Percentiles rank a stretch among this genome's conserved stretches.
These are phyloP conservation scores for Piper betle DNA, from an alignment of 164 flowering plant species.

Conservation along the genomic window DNA sequence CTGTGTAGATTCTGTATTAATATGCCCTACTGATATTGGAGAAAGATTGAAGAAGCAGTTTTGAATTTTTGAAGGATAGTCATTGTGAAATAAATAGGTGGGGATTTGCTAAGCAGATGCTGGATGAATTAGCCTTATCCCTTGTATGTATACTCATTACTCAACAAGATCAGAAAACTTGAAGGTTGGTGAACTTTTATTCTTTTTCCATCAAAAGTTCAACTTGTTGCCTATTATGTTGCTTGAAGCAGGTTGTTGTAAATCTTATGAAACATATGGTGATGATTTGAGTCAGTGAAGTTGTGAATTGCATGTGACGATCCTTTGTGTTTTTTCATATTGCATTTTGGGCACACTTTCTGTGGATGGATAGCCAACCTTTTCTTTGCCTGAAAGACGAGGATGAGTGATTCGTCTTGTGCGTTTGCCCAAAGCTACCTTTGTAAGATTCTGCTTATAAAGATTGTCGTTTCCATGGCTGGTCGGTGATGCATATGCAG, in stretches of 20 bases:
- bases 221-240: background rate
- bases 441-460: too few relatives aligned
- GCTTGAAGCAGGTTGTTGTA: background rate
- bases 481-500: too few relatives aligned
- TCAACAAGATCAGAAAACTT: background rate
- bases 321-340: too few relatives aligned
- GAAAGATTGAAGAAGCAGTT: constrained; percentile 10
- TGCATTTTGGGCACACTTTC: too few relatives aligned
- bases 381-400: too few relatives aligned
- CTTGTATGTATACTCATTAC: background rate
- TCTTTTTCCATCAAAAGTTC: background rate
- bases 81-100: background rate
- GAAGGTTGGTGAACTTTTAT: background rate
- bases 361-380: too few relatives aligned
- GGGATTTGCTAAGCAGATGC: background rate
- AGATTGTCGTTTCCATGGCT: too few relatives aligned
- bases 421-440: too few relatives aligned
- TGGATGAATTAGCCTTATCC: background rate
- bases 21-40: constrained; percentile 33
- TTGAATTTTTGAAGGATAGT: constrained; percentile 5
- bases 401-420: too few relatives aligned
- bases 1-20: constrained; percentile 62
- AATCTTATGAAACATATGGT: too few relatives aligned
- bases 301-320: too few relatives aligned
- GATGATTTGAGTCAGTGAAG: too few relatives aligned